Conservation (phyloP, 768 basidiomycete genomes). For the Russula abietina region DNA sequence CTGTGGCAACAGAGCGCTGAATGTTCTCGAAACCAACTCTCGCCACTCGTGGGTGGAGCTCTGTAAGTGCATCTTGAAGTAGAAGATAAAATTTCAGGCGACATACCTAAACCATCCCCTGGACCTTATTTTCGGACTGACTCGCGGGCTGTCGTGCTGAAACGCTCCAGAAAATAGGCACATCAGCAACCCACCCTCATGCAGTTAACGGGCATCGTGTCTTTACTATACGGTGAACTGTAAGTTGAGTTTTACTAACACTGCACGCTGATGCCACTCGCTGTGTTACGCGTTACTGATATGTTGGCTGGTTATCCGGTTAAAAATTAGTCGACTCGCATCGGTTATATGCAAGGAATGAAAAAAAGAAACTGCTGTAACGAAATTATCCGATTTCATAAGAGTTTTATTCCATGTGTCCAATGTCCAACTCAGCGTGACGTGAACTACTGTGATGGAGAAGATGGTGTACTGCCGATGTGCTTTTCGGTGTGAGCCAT, state of each 20-base stretch:
- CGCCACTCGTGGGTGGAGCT: neutral
- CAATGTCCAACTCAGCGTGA: neutral
- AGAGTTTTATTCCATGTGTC: neutral
- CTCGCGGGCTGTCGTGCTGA: neutral
- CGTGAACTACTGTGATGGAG: neutral
- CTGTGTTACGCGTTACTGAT: neutral
- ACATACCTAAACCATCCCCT: neutral
- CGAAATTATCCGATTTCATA: no score
- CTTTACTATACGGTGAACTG: no score
- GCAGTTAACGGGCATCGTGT: neutral
- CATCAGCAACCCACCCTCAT: neutral
- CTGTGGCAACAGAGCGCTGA: neutral
- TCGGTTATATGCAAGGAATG: neutral
- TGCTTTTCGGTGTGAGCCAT: neutral
- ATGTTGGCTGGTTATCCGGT: no score
- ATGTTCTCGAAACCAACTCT: neutral
- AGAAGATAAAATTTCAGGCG: neutral
- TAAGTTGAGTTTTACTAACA: no score
- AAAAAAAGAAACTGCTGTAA: neutral
- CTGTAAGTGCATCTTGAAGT: neutral
- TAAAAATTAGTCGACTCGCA: neutral
- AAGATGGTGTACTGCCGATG: neutral
- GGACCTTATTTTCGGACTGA: neutral
- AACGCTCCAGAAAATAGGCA: neutral
- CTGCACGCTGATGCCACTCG: no score